Evolutionary conservation across 2,329 filamentous ascomycete species (phyloP).

Genomic region (Microsporum canis): DNA sequence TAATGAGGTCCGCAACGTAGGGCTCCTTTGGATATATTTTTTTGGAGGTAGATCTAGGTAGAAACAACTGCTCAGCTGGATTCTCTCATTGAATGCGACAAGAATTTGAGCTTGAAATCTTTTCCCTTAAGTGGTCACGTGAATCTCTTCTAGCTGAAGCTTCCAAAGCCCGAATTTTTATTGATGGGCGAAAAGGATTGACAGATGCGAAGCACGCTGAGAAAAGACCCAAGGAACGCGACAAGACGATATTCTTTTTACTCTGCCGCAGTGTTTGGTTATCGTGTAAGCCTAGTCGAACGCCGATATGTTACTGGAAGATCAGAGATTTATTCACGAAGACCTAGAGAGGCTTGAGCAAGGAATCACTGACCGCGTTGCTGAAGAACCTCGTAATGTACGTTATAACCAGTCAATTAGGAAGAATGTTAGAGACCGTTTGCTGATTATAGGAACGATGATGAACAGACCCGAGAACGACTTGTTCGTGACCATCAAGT

Average conservation of each 20-base stretch:
- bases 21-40: neutral
- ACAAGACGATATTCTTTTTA: neutral
- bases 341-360: conserved; percentile 93
- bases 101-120: neutral
- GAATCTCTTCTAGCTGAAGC: neutral
- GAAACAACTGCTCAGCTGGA: neutral
- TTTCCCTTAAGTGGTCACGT: neutral
- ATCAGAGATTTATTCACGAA: conserved; percentile 88
- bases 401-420: conserved; percentile 25
- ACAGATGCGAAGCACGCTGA: neutral
- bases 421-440: neutral
- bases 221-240: neutral
- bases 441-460: conserved; percentile 9
- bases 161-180: neutral
- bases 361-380: conserved; percentile 76
- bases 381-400: conserved; percentile 81
- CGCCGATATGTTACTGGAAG: conserved; percentile 65
- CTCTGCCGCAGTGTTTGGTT: neutral
- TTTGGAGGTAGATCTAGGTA: neutral
- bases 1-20: conserved; percentile 7
- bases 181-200: neutral
- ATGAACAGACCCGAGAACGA: conserved; percentile 65
- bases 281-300: neutral
- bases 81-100: neutral
- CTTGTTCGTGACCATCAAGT: conserved; percentile 89